phyloP scores from a whole-genome alignment of 169 alveolate genomes.

The Theileria equi region DNA sequence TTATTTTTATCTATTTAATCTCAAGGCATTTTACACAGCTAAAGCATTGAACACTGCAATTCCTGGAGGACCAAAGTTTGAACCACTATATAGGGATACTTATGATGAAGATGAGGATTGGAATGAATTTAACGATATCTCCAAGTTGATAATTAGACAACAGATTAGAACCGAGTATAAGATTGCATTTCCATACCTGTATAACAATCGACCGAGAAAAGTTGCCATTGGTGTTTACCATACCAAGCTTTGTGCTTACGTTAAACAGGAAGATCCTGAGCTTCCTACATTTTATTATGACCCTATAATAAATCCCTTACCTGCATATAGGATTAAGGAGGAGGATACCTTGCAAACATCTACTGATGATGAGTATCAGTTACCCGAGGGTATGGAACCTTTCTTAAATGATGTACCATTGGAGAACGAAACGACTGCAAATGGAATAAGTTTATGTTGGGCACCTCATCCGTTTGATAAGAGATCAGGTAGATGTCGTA shows the following conservation, averaged over 20 bases:
- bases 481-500: conserved; percentile 94
- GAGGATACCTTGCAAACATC: no score
- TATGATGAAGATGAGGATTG: conserved; percentile 99
- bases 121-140: conserved; percentile 99
- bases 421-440: conserved; percentile 68
- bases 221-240: conserved; percentile 86
- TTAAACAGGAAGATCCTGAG: conserved; percentile 90
- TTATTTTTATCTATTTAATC: conserved; percentile 95
- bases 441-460: conserved; percentile 84
- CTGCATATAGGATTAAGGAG: conserved; percentile 84
- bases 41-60: conserved; percentile 99
- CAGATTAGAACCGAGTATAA: conserved; percentile 97
- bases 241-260: conserved; percentile 79
- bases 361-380: background rate
- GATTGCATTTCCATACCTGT: conserved; percentile 99
- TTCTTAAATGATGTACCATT: conserved; percentile 59
- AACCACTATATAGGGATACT: conserved; percentile 96
- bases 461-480: conserved; percentile 99
- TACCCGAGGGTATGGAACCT: conserved; percentile 48
- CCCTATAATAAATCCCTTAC: conserved; percentile 95
- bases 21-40: conserved; percentile 97
- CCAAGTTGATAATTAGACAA: conserved; percentile 94
- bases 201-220: conserved; percentile 95
- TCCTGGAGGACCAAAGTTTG: conserved; percentile 99
- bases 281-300: conserved; percentile 94